Evolutionary conservation across 2,329 filamentous ascomycete species (phyloP).

Genomic region (Hypocreales sp.): DNA sequence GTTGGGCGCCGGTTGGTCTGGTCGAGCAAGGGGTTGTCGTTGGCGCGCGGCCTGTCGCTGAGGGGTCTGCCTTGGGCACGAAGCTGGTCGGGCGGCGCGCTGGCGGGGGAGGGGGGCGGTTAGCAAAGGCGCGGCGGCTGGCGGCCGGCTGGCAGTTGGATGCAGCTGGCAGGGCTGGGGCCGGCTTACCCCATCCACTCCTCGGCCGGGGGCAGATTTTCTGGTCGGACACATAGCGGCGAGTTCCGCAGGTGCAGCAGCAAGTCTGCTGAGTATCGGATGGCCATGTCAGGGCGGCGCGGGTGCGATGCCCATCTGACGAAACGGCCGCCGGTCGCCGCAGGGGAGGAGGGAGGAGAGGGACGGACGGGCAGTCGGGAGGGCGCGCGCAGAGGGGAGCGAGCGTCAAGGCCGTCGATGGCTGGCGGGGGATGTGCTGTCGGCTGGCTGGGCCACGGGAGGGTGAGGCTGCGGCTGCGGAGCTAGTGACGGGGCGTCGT

Average conservation of each 20-base stretch:
- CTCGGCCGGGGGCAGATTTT: conserved; percentile 65
- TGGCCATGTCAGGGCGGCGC: conserved; percentile 27
- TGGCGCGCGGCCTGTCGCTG: conserved; percentile 27
- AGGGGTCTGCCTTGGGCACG: conserved; percentile 28
- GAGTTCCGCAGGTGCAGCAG: conserved; percentile 65
- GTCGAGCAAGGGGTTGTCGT: conserved; percentile 29
- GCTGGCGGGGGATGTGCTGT: no score
- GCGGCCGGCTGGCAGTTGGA: no score
- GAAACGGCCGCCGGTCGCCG: conserved; percentile 9
- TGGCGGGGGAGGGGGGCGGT: conserved; percentile 14
- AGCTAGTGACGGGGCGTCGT: no score
- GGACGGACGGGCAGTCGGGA: no score
- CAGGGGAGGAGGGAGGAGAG: no score
- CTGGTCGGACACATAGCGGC: conserved; percentile 68
- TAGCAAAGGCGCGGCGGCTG: conserved; percentile 1
- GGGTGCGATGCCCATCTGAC: conserved; percentile 22
- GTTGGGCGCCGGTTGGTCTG: conserved; percentile 34
- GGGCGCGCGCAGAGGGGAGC: no score
- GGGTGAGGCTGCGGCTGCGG: neutral
- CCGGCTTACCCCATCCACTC: conserved; percentile 85
- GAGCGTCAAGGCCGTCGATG: no score
- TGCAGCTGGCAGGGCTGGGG: neutral
- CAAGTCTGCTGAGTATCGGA: conserved; percentile 62
- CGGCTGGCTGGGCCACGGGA: neutral
- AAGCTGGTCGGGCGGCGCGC: conserved; percentile 27